phyloP scores from a whole-genome alignment of 2,329 filamentous ascomycete species.

The Talaromyces sp. region DNA sequence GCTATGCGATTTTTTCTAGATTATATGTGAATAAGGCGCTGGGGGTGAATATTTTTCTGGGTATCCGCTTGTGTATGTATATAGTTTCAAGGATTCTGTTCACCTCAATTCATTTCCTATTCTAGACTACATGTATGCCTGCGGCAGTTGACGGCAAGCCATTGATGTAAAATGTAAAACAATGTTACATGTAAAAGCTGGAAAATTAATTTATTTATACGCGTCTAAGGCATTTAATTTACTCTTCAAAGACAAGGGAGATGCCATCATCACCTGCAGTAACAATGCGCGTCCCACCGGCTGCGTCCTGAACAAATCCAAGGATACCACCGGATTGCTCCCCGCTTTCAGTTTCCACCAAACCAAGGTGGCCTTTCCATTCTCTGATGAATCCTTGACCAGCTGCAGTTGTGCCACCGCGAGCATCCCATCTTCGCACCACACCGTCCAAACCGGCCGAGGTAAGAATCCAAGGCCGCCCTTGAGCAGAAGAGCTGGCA shows the following conservation, averaged over 20 bases:
- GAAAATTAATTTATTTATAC: not conserved
- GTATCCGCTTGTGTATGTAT: conserved; percentile 14
- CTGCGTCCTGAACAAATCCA: conserved; percentile 76
- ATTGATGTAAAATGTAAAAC: not conserved
- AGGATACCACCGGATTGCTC: conserved; percentile 80
- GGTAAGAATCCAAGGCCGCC: conserved; percentile 67
- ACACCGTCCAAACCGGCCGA: conserved; percentile 90
- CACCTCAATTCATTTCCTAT: not conserved
- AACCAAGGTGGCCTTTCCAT: conserved; percentile 73
- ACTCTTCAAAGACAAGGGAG: conserved; percentile 43
- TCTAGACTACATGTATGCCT: not conserved
- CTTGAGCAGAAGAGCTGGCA: conserved; percentile 22
- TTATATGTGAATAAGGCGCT: conserved; percentile 16
- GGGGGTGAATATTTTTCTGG: conserved; percentile 11
- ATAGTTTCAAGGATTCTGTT: conserved; percentile 10
- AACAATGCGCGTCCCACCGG: conserved; percentile 66
- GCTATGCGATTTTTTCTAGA: conserved; percentile 4
- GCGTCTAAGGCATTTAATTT: conserved; percentile 4
- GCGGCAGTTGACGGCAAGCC: not conserved
- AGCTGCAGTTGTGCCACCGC: conserved; percentile 62
- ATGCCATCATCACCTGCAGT: conserved; percentile 82
- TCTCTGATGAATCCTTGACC: conserved; percentile 72
- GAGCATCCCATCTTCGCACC: conserved; percentile 79
- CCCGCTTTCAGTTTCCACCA: conserved; percentile 52
- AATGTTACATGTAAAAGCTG: not conserved